phyloP scores from a whole-genome alignment of 352 stramenopile genomes.

The Globisporangium iwayamae region DNA sequence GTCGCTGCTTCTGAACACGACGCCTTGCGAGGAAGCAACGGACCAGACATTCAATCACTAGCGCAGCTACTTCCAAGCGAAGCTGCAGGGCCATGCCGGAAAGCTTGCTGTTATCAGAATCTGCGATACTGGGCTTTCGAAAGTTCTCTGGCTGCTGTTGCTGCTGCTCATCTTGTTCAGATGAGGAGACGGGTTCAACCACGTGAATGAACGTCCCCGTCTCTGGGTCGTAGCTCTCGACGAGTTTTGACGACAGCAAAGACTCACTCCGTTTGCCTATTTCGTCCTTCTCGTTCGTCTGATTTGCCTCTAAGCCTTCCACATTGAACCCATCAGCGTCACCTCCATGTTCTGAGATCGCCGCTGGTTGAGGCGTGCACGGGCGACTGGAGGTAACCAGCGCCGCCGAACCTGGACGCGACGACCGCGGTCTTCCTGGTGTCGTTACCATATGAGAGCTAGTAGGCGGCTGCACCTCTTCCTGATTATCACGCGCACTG shows the following conservation, averaged over 20 bases:
- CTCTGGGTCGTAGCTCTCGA: slow-evolving; percentile 16
- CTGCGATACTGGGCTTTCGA: not conserved
- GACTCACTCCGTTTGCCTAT: not conserved
- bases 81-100: not conserved
- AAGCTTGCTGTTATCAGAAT: not conserved
- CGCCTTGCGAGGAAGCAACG: slow-evolving; percentile 21
- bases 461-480: not conserved
- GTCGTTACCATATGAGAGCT: not conserved
- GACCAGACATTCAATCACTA: slow-evolving; percentile 14
- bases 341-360: not conserved
- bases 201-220: slow-evolving; percentile 8
- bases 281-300: not conserved
- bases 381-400: not conserved
- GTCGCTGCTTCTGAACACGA: slow-evolving; percentile 26
- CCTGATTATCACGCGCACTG: not conserved
- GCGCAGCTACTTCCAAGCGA: slow-evolving; percentile 16
- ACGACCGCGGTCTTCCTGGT: not conserved
- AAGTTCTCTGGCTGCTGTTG: not conserved
- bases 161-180: not conserved
- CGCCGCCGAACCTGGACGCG: slow-evolving; percentile 1
- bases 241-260: not conserved
- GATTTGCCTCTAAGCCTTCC: not conserved
- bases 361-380: not conserved
- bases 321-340: not conserved
- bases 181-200: not conserved